phyloP scores from a whole-genome alignment of 148 eudicot species.

The Euryodendron excelsum region DNA sequence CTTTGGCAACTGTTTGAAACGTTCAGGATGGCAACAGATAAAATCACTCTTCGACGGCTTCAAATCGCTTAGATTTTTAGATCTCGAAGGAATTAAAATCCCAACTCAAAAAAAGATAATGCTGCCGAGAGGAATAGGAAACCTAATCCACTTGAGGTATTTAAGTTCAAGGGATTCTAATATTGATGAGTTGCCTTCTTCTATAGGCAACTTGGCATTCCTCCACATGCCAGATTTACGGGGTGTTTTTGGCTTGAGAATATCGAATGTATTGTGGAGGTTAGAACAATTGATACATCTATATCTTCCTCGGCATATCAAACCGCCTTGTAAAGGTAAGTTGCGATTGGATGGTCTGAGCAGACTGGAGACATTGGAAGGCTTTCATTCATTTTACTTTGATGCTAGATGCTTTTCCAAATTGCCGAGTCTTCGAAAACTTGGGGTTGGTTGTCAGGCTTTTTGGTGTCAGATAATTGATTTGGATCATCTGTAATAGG shows the following conservation, averaged over 20 bases:
- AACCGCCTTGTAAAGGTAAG: neutral
- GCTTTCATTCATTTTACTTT: neutral
- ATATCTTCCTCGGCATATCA: neutral
- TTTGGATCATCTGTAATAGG: too few species aligned
- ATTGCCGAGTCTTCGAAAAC: neutral
- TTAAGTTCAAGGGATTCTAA: neutral
- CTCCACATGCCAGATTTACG: slow-evolving; percentile 22
- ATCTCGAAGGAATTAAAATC: neutral
- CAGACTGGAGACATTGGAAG: slow-evolving; percentile 5
- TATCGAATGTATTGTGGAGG: slow-evolving; percentile 18
- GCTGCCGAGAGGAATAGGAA: neutral
- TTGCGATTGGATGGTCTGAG: slow-evolving; percentile 11
- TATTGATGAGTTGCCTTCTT: neutral
- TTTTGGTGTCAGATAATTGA: too few species aligned
- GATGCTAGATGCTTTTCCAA: neutral
- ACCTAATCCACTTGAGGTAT: slow-evolving; percentile 5
- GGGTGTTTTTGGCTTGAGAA: neutral
- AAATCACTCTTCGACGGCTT: neutral
- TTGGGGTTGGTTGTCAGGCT: fast-evolving
- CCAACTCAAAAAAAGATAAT: neutral
- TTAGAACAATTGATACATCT: slow-evolving; percentile 8
- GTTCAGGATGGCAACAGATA: neutral
- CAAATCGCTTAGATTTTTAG: slow-evolving; percentile 6
- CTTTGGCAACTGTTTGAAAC: neutral
- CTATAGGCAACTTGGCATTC: slow-evolving; percentile 6